phyloP scores from a whole-genome alignment of 2,329 filamentous ascomycete species.

The Cryphonectria naterciae region DNA sequence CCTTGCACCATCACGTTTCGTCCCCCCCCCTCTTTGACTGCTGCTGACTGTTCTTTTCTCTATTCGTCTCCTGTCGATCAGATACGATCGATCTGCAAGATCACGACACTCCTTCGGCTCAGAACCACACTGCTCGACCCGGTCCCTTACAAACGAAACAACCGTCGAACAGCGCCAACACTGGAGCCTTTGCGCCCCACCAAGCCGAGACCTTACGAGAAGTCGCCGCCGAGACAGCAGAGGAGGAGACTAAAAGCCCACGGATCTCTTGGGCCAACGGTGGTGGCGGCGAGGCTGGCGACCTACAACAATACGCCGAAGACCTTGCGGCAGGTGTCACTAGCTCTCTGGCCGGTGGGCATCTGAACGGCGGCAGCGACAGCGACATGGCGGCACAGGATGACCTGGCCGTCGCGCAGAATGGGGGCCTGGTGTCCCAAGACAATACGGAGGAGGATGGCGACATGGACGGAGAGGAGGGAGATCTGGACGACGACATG shows the following conservation, averaged over 20 bases:
- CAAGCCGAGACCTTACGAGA: slow-evolving; percentile 84
- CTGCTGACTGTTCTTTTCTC: slow-evolving; percentile 34
- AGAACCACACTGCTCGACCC: slow-evolving; percentile 70
- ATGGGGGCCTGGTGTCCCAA: slow-evolving; percentile 56
- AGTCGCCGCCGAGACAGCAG: slow-evolving; percentile 74
- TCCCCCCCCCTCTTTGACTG: not conserved
- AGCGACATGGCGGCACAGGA: slow-evolving; percentile 50
- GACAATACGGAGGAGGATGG: slow-evolving; percentile 62
- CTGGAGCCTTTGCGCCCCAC: slow-evolving; percentile 66
- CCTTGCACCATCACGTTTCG: slow-evolving; percentile 10
- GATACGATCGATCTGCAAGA: slow-evolving; percentile 96
- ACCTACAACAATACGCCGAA: slow-evolving; percentile 51
- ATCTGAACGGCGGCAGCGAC: slow-evolving; percentile 29
- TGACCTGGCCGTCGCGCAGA: slow-evolving; percentile 63
- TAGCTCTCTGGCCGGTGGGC: slow-evolving; percentile 43
- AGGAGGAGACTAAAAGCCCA: slow-evolving; percentile 70
- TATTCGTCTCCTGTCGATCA: slow-evolving; percentile 43
- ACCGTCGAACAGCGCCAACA: slow-evolving; percentile 46
- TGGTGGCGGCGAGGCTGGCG: slow-evolving; percentile 41
- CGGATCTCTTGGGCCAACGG: slow-evolving; percentile 58
- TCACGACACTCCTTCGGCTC: slow-evolving; percentile 77
- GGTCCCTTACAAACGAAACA: slow-evolving; percentile 53
- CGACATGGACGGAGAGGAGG: slow-evolving; percentile 70
- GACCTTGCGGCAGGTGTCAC: slow-evolving; percentile 48
- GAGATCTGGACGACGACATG: slow-evolving; percentile 80